Base-by-base conservation (phyloP, 2,329 filamentous ascomycete genomes). In the Calonectria multiphialidica region DNA sequence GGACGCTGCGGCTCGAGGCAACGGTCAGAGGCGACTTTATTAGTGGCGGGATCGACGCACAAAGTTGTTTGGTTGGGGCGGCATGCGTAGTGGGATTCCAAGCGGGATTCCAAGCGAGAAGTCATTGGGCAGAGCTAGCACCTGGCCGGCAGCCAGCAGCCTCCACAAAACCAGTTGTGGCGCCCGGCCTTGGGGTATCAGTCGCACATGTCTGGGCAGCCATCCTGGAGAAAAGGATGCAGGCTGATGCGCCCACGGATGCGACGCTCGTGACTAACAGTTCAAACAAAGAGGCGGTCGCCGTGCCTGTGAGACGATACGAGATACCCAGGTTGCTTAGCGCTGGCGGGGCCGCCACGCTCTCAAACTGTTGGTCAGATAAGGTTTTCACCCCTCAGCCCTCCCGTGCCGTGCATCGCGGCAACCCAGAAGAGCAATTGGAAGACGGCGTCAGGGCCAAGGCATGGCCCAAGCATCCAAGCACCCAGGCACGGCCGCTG, bases 131-230 rank as follows among this genome's bases (percentile, higher is more conserved):
- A 57, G 40, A 21, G 45, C 55, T 64, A 40, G 28, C 57, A 49
- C 28, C 21, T 15, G 33, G 33, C 35, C 37, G 45, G 33, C 42
- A 63, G 62, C 28, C 13, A 61, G 28, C 37, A 50, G 47, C 55
- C 35, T 57, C 69, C 61, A 66, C 68, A 62, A 64, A 57, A 12
- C 63, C 63, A 71, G 68, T 67, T 71, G 68, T 71, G 68, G 68
- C 68, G 68, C 40, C 57, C 15, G 53, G 9, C 35, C 30, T 50
- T 49, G 59, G 69, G 55, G 57, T 64, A 59, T 64, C 63, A 61
- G 63, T 67, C 37, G 44, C 53, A 59, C 53, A 71, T n/a, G 53
- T 45, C 50, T 10, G 40, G 40, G 44, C 23, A 64, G 30, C 23
- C 44, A 47, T 50, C 47, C 47, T 25, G 53, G 45, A 40, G 28